Base-by-base conservation (phyloP, 495 filamentous ascomycete species). In the Paragyromitra xinjiangensis region DNA sequence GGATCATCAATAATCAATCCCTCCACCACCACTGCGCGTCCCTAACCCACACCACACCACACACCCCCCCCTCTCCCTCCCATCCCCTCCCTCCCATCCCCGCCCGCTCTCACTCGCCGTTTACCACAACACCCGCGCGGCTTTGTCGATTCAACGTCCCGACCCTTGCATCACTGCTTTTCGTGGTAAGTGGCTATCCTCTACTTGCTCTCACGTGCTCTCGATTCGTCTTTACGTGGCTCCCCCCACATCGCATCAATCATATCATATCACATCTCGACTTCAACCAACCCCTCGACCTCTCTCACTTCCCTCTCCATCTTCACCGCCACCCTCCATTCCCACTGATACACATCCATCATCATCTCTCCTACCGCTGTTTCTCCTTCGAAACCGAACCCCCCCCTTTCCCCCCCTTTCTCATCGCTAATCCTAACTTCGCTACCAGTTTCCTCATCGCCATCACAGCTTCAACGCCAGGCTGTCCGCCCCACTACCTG, bases 371-470 rank as follows among this genome's bases (percentile, higher is more conserved):
- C 51, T 73, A 55, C 39, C 9, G 37, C 44, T 24, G 70, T 74
- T 44, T 84, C 84, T 66, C 48, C 26, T 68, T 62, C 40, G 29
- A 34, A 34, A 34, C 29, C 29, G 29, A 29, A 45, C 48, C 48
- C 26, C 42, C 26, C 51, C 29, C 42, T 29, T 51, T 51, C 64
- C 26, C 75, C 40, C 24, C 29, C 34, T 26, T 56, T 66, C 59
- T 66, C 56, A 51, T 59, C 71, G 65, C 77, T 79, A 71, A 81
- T 63, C 71, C 59, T 50, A 69, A 82, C 82, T 55, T 83, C 58
- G 81, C 79, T 64, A 68, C 63, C 78, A 84, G 82, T 76, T 82
- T 83, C 85, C 85, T 86, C 75, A 72, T 75, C 61, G 22, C 63
- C 73, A 29, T 51, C 61, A 68, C 61, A 73, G 55, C 50, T 67